Evolutionary conservation across 2,329 filamentous ascomycete genomes (phyloP).

Genomic region (Epichloe gansuensis): DNA sequence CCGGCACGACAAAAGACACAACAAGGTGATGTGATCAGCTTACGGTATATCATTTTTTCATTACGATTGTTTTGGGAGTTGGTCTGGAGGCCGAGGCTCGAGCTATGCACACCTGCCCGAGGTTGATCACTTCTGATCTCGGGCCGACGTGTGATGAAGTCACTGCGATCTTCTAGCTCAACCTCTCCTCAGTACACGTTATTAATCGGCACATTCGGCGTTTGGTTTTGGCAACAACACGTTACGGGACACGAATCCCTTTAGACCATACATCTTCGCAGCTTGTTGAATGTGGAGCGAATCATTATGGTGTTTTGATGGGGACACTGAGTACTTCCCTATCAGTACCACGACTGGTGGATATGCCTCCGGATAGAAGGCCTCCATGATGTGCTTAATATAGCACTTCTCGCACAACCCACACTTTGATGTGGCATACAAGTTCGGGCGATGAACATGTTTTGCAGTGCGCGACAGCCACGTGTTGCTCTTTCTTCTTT

Average conservation of each 20-base stretch:
- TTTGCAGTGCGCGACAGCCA: neutral
- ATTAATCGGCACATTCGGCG: constrained; percentile 24
- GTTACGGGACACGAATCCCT: neutral
- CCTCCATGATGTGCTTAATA: neutral
- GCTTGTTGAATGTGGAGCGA: neutral
- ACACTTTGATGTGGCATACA: too few species aligned
- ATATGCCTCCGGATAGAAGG: too few species aligned
- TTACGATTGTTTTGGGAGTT: neutral
- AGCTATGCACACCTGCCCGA: neutral
- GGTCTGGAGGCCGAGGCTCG: neutral
- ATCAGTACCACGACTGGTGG: neutral
- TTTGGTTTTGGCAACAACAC: constrained; percentile 9
- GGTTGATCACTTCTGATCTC: neutral
- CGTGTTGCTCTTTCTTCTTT: neutral
- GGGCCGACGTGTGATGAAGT: neutral
- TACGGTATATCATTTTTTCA: constrained; percentile 11
- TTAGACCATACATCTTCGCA: neutral
- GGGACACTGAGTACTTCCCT: neutral
- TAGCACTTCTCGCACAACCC: neutral
- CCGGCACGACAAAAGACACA: constrained; percentile 25
- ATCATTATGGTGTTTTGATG: neutral
- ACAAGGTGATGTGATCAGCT: constrained; percentile 12
- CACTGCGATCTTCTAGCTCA: neutral
- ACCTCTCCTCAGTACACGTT: constrained; percentile 12
- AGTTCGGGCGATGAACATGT: neutral